These are phyloP conservation scores for Cutaneotrichosporon cavernicola DNA, from an alignment of 1,284 basidiomycete species.

Conservation along the genomic window DNA sequence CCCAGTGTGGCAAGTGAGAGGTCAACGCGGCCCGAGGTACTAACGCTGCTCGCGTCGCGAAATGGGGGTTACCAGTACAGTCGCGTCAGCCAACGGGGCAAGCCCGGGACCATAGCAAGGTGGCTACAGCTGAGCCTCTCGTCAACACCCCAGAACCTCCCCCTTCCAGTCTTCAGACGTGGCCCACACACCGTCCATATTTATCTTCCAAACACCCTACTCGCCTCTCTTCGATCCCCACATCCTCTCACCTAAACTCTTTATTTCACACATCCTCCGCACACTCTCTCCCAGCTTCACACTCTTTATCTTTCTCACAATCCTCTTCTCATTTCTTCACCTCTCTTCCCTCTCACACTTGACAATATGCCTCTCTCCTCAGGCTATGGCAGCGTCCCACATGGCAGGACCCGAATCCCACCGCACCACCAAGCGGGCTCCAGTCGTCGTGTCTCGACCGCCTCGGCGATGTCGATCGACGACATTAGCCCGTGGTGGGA, in stretches of 20 bases:
- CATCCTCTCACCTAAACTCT: background rate
- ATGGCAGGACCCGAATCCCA: background rate
- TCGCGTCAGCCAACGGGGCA: background rate
- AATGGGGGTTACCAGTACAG: background rate
- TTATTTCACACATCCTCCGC: background rate
- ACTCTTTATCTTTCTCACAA: too few species aligned
- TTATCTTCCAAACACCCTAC: background rate
- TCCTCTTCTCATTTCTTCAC: too few species aligned
- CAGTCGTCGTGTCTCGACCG: background rate
- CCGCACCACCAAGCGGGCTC: background rate
- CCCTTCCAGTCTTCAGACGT: too few species aligned
- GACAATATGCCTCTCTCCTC: background rate
- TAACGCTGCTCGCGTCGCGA: too few species aligned
- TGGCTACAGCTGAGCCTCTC: too few species aligned
- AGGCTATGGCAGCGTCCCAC: background rate
- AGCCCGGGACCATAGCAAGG: background rate
- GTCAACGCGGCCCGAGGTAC: too few species aligned
- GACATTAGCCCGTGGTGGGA: background rate
- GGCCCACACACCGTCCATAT: background rate
- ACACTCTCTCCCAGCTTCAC: too few species aligned
- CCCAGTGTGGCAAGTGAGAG: background rate
- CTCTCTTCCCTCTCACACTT: too few species aligned
- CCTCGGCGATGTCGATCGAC: background rate
- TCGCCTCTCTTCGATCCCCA: background rate
- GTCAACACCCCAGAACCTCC: too few species aligned